These are phyloP conservation scores for Cordyceps cateniannulata DNA, from an alignment of 2,329 filamentous ascomycete genomes.

Conservation along the genomic window DNA sequence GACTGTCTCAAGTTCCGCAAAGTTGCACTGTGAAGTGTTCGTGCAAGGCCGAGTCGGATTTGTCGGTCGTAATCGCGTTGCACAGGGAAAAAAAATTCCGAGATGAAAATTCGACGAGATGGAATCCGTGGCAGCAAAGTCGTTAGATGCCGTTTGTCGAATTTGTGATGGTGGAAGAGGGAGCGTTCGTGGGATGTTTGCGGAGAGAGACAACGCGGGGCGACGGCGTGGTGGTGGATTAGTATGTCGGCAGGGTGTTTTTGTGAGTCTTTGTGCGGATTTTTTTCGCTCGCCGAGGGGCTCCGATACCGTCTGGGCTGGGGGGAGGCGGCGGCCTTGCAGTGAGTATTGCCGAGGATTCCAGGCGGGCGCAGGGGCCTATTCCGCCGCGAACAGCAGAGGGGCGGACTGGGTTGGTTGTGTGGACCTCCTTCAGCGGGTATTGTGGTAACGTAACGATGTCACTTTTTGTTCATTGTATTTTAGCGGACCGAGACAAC, in stretches of 20 bases:
- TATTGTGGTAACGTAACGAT: neutral
- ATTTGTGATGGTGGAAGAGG: neutral
- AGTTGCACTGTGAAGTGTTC: neutral
- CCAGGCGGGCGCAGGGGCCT: neutral
- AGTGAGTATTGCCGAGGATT: neutral
- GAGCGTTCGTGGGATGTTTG: constrained; percentile 4
- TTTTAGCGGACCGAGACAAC: neutral
- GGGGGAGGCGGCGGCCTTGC: neutral
- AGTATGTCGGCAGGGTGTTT: neutral
- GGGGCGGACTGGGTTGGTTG: neutral
- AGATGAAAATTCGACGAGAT: neutral
- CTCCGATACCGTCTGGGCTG: constrained; percentile 7
- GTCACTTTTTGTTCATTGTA: neutral
- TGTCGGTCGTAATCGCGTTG: neutral
- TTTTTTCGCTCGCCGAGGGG: constrained; percentile 13
- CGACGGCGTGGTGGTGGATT: constrained; percentile 1
- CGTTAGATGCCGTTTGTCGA: neutral
- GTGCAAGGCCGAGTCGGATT: neutral
- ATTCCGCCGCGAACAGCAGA: neutral
- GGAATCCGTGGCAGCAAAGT: neutral
- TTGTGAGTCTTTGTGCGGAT: neutral
- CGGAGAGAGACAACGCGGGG: constrained; percentile 12
- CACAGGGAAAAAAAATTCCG: neutral
- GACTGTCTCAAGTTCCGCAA: neutral
- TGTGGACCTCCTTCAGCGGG: neutral